Evolutionary conservation across 441 rosid species (phyloP).

Genomic region (Populus tomentosa): DNA sequence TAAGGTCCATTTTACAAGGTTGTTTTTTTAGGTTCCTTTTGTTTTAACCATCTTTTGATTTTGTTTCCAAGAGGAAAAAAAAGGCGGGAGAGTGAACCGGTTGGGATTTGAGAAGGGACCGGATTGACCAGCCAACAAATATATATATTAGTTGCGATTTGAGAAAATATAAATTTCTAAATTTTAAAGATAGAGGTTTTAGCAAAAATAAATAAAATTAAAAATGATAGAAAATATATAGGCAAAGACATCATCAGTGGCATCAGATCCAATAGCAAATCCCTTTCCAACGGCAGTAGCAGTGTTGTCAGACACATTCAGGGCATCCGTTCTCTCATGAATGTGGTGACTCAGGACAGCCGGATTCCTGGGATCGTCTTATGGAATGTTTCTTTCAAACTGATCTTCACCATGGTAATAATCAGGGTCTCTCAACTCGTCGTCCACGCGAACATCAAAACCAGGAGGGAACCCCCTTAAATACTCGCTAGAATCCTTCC

Average conservation of each 20-base stretch:
- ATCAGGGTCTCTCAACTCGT: constrained; percentile 60
- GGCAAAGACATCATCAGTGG: no score
- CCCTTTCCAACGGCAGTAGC: no score
- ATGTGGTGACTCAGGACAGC: no score
- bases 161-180: neutral
- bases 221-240: no score
- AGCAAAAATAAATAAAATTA: no score
- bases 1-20: neutral
- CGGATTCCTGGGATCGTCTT: no score
- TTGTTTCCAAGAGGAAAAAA: neutral
- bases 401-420: constrained; percentile 70
- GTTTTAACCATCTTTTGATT: neutral
- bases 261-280: no score
- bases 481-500: constrained; percentile 63
- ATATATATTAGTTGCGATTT: neutral
- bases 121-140: neutral
- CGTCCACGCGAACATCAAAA: constrained; percentile 91
- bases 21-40: neutral
- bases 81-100: neutral
- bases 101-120: neutral
- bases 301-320: no score
- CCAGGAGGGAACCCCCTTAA: constrained; percentile 90
- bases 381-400: constrained; percentile 33
- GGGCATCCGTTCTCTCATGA: no score
- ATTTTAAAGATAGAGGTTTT: no score